These are phyloP conservation scores for Yarrowia alimentaria DNA, from an alignment of 805 yeast species.

Conservation along the genomic window DNA sequence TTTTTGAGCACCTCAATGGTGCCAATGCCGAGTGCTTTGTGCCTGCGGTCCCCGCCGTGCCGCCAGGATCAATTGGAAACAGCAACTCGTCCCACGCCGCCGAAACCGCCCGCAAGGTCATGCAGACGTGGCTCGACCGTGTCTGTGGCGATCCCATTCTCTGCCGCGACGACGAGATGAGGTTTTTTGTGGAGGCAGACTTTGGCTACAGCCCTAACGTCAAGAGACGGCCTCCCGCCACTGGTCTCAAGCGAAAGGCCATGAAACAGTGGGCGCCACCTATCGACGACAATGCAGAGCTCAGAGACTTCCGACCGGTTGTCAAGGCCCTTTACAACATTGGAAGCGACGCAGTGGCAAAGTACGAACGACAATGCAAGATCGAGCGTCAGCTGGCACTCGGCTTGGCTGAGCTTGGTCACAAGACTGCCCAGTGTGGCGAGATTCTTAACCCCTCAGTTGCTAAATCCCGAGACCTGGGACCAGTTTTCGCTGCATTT, in stretches of 20 bases:
- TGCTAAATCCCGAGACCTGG: slow-evolving; percentile 46
- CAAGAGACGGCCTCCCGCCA: slow-evolving; percentile 63
- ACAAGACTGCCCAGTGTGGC: slow-evolving; percentile 34
- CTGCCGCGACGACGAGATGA: slow-evolving; percentile 82
- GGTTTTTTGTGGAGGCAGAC: slow-evolving; percentile 77
- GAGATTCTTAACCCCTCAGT: slow-evolving; percentile 29
- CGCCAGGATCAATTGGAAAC: slow-evolving; percentile 80
- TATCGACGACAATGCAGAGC: slow-evolving; percentile 75
- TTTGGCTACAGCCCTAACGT: slow-evolving; percentile 64
- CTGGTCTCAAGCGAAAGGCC: slow-evolving; percentile 85
- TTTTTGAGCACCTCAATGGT: slow-evolving; percentile 72
- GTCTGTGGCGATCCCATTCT: slow-evolving; percentile 73
- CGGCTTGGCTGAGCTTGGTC: slow-evolving; percentile 56
- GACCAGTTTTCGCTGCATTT: slow-evolving; percentile 62
- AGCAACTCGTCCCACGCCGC: slow-evolving; percentile 39
- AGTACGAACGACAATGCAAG: slow-evolving; percentile 56
- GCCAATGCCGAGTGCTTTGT: slow-evolving; percentile 91
- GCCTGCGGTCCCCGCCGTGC: slow-evolving; percentile 69
- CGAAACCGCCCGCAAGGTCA: slow-evolving; percentile 66
- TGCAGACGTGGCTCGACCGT: slow-evolving; percentile 87
- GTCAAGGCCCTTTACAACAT: slow-evolving; percentile 70
- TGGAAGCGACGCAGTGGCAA: slow-evolving; percentile 51
- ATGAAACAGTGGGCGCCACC: slow-evolving; percentile 91
- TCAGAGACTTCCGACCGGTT: slow-evolving; percentile 83
- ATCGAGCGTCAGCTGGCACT: slow-evolving; percentile 49